Base-by-base conservation (phyloP, 129 eudicot species). In the Apium graveolens region DNA sequence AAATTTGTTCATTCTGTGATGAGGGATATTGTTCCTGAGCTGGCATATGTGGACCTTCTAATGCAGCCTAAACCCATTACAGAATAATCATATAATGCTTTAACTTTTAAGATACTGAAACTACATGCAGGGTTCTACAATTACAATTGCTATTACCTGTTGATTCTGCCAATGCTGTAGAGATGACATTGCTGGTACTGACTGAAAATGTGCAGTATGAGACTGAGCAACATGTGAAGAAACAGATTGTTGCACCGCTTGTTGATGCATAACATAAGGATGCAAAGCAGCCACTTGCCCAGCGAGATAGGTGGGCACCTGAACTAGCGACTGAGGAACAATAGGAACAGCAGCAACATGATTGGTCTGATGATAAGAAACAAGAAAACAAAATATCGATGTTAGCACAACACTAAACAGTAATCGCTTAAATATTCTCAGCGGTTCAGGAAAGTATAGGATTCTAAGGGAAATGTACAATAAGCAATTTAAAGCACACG, bases 241-340 rank as follows among this genome's bases (percentile, higher is more conserved):
- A 39, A 88, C 86, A 78, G 92, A 84, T 74, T 87, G 93, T 6
- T 89, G 82, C 29, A 89, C 82, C 34, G 89, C 96, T 39, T 93
- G 94, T 65, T 92, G 97, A 82, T 90, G 97, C 90, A 96, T 70
- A 65, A 92, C 86, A 82, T 84, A 96, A 29, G 99, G 97, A 92
- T 92, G 99, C 83, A 96, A 42, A 63, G 77, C 77, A 27, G 95
- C 76, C 70, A 91, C 81, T 76, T 96, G 99, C 72, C 95, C 97
- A 53, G 94, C 92, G 80, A 86, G 85, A 85, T 87, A 96, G 76
- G 91, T 71, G 32, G 95, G 92, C 90, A 96, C 80, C 82, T 97
- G 97, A 87, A 92, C 88, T 34, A 90, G 70, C 49, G 97, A 86
- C 80, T 91, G 87, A 14, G 96, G 90, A 81, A 87, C 79, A 76